A percentile compares a stretch with the other conserved stretches of the same genome.
These are phyloP conservation scores for Solanum hybrid DNA, from an alignment of 305 asterid species.

Conservation along the genomic window DNA sequence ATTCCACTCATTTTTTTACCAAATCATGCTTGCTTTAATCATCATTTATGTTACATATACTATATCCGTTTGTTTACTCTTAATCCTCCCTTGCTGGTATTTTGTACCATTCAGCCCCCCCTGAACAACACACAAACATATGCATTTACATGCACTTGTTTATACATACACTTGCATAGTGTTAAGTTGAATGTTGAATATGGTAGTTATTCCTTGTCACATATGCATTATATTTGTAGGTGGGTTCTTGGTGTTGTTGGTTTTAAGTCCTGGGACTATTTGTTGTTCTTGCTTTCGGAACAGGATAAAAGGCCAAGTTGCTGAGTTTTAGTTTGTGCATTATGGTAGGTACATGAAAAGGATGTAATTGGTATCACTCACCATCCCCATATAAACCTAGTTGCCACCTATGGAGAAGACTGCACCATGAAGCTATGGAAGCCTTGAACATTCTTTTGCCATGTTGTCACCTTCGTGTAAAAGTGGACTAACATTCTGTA, in stretches of 20 bases:
- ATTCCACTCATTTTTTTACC: background rate
- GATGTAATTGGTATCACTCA: constrained; percentile 92
- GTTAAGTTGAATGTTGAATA: background rate
- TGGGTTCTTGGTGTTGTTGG: background rate
- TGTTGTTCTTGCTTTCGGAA: background rate
- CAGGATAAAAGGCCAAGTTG: background rate
- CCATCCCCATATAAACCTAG: constrained; percentile 89
- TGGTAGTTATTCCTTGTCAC: background rate
- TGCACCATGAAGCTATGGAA: constrained; percentile 89
- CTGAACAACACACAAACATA: background rate
- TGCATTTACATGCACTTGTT: background rate
- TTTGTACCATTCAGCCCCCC: background rate
- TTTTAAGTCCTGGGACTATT: background rate
- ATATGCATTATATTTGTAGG: background rate
- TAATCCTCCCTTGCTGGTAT: background rate
- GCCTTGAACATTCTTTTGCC: constrained; percentile 31
- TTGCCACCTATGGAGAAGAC: constrained; percentile 85
- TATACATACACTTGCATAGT: background rate
- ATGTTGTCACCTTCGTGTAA: background rate
- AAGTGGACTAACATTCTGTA: background rate
- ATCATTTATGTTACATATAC: background rate
- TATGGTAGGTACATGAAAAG: constrained; percentile 85
- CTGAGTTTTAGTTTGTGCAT: background rate
- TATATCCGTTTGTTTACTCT: background rate
- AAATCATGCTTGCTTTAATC: background rate